phyloP scores from a whole-genome alignment of 2,329 filamentous ascomycete genomes.

The Shiraia sp. region DNA sequence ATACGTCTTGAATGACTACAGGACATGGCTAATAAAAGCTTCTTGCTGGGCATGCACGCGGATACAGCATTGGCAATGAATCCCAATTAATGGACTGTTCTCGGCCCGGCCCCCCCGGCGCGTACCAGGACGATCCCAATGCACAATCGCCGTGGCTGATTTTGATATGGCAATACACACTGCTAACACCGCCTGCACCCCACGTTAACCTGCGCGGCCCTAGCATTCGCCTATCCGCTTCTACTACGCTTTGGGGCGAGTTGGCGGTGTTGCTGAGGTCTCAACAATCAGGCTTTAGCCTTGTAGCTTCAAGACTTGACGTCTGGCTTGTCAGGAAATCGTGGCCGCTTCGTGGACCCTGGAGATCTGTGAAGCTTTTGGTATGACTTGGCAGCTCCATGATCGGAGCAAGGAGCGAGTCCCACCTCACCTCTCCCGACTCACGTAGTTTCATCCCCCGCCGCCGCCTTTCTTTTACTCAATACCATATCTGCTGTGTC shows the following conservation, averaged over 20 bases:
- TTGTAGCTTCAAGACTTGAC: slow-evolving; percentile 20
- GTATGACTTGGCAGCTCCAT: not conserved
- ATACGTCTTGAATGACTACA: no score
- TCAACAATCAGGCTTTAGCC: no score
- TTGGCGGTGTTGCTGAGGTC: no score
- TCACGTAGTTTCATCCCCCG: slow-evolving; percentile 17
- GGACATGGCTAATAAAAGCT: no score
- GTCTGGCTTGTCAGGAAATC: slow-evolving; percentile 11
- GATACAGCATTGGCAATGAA: no score
- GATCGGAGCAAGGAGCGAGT: slow-evolving; percentile 14
- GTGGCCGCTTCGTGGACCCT: slow-evolving; percentile 17
- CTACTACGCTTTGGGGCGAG: no score
- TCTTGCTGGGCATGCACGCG: no score
- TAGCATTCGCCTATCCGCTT: not conserved
- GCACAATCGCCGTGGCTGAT: not conserved
- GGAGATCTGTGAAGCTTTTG: slow-evolving; percentile 9
- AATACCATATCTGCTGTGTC: slow-evolving; percentile 26
- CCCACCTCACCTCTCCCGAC: not conserved
- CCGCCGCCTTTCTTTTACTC: slow-evolving; percentile 23
- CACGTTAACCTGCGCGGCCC: not conserved
- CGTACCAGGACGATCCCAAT: no score
- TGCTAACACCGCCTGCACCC: slow-evolving; percentile 5
- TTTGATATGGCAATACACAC: slow-evolving; percentile 7
- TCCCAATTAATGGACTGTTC: no score
- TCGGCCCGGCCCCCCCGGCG: no score